Percentiles rank a stretch among this genome's conserved stretches.
Conservation (phyloP, 768 basidiomycete genomes). For the Boletellus emodensis region DNA sequence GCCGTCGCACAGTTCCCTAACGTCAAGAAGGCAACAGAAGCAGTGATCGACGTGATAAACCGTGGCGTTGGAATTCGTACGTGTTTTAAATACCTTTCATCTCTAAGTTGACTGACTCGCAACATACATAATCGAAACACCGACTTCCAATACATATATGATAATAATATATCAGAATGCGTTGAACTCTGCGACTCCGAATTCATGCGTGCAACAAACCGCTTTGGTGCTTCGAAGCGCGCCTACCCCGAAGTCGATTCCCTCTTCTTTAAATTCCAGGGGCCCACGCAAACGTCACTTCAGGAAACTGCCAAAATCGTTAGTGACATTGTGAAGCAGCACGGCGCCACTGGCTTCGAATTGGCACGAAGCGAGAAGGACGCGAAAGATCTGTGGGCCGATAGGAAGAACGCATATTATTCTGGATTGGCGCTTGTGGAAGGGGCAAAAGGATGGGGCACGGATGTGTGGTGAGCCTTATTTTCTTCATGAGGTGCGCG, state of each 20-base stretch:
- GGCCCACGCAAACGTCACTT: slow-evolving; percentile 56
- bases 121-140: background rate
- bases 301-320: slow-evolving; percentile 59
- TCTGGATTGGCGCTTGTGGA: slow-evolving; percentile 53
- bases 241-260: slow-evolving; percentile 63
- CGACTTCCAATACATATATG: background rate
- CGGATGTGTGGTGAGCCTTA: slow-evolving; percentile 65
- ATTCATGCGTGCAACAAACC: slow-evolving; percentile 62
- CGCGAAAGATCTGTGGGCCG: slow-evolving; percentile 69
- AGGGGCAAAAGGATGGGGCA: slow-evolving; percentile 59
- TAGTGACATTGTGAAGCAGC: slow-evolving; percentile 51
- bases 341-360: slow-evolving; percentile 66
- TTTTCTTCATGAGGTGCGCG: background rate
- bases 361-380: slow-evolving; percentile 63
- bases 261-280: slow-evolving; percentile 87
- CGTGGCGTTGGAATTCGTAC: slow-evolving; percentile 72
- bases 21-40: slow-evolving; percentile 69
- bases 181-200: slow-evolving; percentile 76
- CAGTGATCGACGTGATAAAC: slow-evolving; percentile 69
- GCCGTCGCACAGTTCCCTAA: slow-evolving; percentile 80
- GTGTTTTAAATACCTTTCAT: slow-evolving; percentile 22
- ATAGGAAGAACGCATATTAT: slow-evolving; percentile 64
- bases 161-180: slow-evolving; percentile 50
- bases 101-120: background rate
- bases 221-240: slow-evolving; percentile 47